Evolutionary conservation across 495 filamentous ascomycete species (phyloP), one percentile per base, ranked within the genome.

Genomic region (Penicillium cinerascens): DNA sequence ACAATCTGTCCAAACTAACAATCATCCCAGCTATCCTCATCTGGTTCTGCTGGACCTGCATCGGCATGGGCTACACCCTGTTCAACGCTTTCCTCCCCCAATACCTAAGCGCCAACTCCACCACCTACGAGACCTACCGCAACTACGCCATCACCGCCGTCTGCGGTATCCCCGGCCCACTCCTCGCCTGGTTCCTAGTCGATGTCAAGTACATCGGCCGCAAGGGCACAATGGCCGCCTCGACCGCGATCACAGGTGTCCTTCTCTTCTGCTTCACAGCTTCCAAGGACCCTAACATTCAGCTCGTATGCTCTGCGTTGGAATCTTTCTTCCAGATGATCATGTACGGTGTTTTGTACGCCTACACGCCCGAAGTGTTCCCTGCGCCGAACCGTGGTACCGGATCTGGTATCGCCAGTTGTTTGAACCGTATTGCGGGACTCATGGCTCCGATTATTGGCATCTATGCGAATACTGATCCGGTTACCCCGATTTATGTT

Each of bases 281-380:
- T 1, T 65, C 72, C 1, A 67, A 56, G 8, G 64, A 75, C 37
- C 53, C 73, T 8, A 69, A 71, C 29, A 59, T 65, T n/a, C 73
- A 78, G 43, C 70, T 81, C 16, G 69, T 65, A 6, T 81, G 77
- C 56, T 70, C 62, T 7, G 71, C 72, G 7, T 52, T 79, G 13
- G 70, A 78, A 37, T 72, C 77, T 11, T 79, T 81, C 61, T 77
- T 80, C 67, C 73, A 82, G 62, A 78, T 78, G 51, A 71, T 76
- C 51, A 80, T 76, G 71, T 78, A 81, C 46, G 79, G 77, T 15
- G 77, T 82, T 1, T 48, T 84, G 3, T 80, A 80, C 47, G 73
- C 74, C 13, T 80, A 80, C 56, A 83, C 81, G 0, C 77, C 79
- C 1, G 81, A 83, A 48, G 70, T 82, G 2, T 78, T 83, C 61